Conservation (phyloP, 257 asterid genomes). For the Ajuga chamaepitys region DNA sequence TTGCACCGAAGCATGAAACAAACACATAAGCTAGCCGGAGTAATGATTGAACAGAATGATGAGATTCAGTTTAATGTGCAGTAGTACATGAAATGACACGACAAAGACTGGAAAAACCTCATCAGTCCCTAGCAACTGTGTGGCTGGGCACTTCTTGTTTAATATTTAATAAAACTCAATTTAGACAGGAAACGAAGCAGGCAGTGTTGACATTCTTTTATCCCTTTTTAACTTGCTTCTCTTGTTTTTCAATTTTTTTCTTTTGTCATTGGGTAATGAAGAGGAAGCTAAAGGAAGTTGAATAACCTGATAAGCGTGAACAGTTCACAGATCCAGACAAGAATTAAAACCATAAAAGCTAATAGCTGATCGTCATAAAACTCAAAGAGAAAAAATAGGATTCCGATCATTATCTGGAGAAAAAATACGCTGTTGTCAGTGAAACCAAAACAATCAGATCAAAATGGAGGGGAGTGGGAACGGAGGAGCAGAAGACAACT, state of each 20-base stretch:
- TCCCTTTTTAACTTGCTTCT: neutral
- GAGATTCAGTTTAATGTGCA: neutral
- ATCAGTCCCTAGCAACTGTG: neutral
- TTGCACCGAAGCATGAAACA: neutral
- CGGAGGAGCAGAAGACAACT: constrained; percentile 9
- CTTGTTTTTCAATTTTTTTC: neutral
- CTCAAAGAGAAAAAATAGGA: constrained; percentile 94
- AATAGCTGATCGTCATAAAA: constrained; percentile 94
- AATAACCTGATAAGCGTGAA: constrained; percentile 93
- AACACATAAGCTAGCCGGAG: neutral
- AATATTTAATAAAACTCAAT: neutral
- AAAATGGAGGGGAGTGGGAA: neutral
- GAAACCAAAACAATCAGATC: constrained; percentile 6
- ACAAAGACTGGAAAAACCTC: neutral
- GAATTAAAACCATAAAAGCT: constrained; percentile 97
- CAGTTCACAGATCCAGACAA: constrained; percentile 98
- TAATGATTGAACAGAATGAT: neutral
- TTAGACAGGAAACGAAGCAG: neutral
- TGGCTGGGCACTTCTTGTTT: neutral
- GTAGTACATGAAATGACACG: neutral
- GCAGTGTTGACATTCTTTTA: neutral
- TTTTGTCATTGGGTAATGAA: constrained; percentile 1
- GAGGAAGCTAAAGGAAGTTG: constrained; percentile 22
- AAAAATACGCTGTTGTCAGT: constrained; percentile 14
- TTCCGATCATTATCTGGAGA: constrained; percentile 95